These are phyloP conservation scores for apple (Malus domestica) DNA, from an alignment of 306 rosid species.

Conservation along the genomic window DNA sequence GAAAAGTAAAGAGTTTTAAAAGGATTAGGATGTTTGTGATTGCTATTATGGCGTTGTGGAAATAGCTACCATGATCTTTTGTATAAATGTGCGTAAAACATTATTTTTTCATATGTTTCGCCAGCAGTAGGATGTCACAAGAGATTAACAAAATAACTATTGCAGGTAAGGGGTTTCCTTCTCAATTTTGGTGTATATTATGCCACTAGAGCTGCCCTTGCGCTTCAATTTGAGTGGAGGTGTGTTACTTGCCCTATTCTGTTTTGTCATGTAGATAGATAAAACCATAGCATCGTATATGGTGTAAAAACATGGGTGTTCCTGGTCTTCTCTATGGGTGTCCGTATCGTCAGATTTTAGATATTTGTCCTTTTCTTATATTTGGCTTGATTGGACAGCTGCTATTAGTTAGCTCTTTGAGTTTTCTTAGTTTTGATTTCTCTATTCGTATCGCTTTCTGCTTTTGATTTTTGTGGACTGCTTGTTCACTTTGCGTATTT, in stretches of 20 bases:
- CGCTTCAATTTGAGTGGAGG: conserved; percentile 93
- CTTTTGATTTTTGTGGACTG: not conserved
- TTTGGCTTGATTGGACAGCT: too few species aligned
- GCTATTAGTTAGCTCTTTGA: too few species aligned
- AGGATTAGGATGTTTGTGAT: not conserved
- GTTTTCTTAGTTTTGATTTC: too few species aligned
- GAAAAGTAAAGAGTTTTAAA: not conserved
- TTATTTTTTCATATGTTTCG: not conserved
- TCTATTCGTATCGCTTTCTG: too few species aligned
- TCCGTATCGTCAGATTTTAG: too few species aligned
- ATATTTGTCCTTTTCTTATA: too few species aligned
- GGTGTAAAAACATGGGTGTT: not conserved
- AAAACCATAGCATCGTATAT: not conserved
- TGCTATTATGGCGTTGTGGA: not conserved
- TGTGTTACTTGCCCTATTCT: conserved; percentile 32
- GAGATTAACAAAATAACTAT: conserved; percentile 23
- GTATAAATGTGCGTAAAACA: too few species aligned
- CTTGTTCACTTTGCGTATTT: too few species aligned
- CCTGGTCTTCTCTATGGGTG: too few species aligned
- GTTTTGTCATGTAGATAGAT: conserved; percentile 5
- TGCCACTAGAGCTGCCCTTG: conserved; percentile 94
- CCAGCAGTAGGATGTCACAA: not conserved
- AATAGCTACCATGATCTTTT: not conserved
- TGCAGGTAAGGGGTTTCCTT: conserved; percentile 93
- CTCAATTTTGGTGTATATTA: conserved; percentile 94